Base-by-base conservation (phyloP, 768 basidiomycete species). In the Lenzites betulinus region DNA sequence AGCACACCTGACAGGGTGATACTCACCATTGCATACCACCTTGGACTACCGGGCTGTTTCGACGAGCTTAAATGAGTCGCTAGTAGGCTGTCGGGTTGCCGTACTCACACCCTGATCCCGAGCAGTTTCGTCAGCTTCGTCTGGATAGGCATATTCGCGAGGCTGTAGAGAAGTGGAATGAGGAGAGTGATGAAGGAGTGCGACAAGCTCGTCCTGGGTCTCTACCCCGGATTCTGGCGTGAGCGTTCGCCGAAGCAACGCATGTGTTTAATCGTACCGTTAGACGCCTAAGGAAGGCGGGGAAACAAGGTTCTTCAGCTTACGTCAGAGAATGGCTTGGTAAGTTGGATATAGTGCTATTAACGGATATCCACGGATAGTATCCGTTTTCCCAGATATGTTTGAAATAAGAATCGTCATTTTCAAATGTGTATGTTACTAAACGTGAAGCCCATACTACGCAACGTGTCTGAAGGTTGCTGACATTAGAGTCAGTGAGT, bases 21-120 rank as follows among this genome's bases (percentile, higher is more conserved):
- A 58, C 70, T 47, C 75, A 91, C 89, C 89, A 95, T 84, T 93
- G 92, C 92, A 94, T 93, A 48, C 91, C 92, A 23, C 92, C 92
- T 71, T 94, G 93, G 1, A 95, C 82, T 47, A 93, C 77, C 16
- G 92, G 93, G 33, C 89, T 91, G 51, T 46, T 23, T 30, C 16
- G 4, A 12, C 23, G 47, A n/a, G 49, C 4, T 8, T 33, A 15
- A 36, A 54, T 30, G 3, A 16, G 53, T 43, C 2, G 25, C 23
- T 25, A n/a, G 18, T 13, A 7, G 25, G 11, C 30, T 6, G 35
- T 22, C 12, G 20, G 12, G 9, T 16, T 41, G n/a, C 20, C 6
- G 28, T 4, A 50, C 85, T 38, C 66, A 89, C 89, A 90, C 79
- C 46, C 82, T 79, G 62, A 91, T 90, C 33, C 77, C 79, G 36